A percentile compares a stretch with the other conserved stretches of the same genome.
Conservation (phyloP, 257 asterid species). For the Ocimum tenuiflorum region DNA sequence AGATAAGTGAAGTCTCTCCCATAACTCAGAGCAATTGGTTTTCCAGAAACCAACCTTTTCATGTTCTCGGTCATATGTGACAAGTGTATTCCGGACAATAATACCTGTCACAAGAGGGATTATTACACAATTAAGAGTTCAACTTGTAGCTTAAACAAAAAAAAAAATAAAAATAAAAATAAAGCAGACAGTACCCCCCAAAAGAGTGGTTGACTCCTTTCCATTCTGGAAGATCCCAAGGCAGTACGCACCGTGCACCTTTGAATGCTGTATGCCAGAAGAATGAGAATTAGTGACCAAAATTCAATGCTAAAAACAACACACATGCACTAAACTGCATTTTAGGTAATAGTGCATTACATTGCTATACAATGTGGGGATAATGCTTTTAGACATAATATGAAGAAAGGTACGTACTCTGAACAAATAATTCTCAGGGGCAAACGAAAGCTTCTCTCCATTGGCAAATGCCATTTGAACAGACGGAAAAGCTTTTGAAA, state of each 20-base stretch:
- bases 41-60: slow-evolving; percentile 94
- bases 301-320: slow-evolving; percentile 13
- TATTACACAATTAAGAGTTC: background rate
- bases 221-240: slow-evolving; percentile 96
- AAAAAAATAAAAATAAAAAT: too few relatives aligned
- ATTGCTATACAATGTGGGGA: background rate
- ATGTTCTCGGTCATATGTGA: slow-evolving; percentile 86
- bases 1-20: slow-evolving; percentile 71
- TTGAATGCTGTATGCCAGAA: slow-evolving; percentile 62
- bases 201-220: slow-evolving; percentile 93
- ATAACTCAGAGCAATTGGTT: slow-evolving; percentile 89
- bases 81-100: slow-evolving; percentile 92
- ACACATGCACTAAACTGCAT: background rate
- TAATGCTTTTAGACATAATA: slow-evolving; percentile 1
- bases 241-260: slow-evolving; percentile 94
- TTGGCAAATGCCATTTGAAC: slow-evolving; percentile 84
- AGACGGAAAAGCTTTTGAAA: slow-evolving; percentile 66
- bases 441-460: slow-evolving; percentile 73
- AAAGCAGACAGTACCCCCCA: slow-evolving; percentile 62
- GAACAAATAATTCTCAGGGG: slow-evolving; percentile 95
- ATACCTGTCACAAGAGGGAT: slow-evolving; percentile 51
- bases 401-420: slow-evolving; percentile 45
- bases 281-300: slow-evolving; percentile 5
- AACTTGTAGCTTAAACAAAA: slow-evolving; percentile 14
- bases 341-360: background rate